phyloP scores from a whole-genome alignment of 1,139 yeast genomes.

The Suhomyces yuchorum region DNA sequence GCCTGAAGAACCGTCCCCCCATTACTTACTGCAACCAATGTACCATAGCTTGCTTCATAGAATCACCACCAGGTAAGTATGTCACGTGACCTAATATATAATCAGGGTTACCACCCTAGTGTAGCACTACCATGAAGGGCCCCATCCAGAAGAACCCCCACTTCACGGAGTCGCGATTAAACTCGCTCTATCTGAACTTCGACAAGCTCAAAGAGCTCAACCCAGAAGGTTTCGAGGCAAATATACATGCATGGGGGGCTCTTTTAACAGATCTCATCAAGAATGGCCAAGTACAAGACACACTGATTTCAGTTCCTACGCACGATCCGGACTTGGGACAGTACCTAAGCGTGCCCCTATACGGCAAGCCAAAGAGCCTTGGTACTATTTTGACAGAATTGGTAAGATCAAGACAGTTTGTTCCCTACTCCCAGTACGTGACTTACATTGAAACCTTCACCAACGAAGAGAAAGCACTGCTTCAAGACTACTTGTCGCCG shows the following conservation, averaged over 20 bases:
- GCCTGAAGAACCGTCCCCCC: not conserved
- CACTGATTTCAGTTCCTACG: conserved; percentile 27
- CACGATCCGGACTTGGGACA: conserved; percentile 25
- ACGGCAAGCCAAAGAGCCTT: conserved; percentile 35
- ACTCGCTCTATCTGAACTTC: conserved; percentile 69
- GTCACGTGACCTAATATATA: not conserved
- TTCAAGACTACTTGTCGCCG: conserved; percentile 23
- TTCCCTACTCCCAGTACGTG: conserved; percentile 23
- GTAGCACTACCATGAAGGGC: not conserved
- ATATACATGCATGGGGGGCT: conserved; percentile 61
- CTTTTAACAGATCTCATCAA: conserved; percentile 28
- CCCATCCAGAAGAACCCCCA: conserved; percentile 16
- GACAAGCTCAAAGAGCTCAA: conserved; percentile 51
- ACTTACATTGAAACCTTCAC: conserved; percentile 11
- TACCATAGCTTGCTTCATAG: not conserved
- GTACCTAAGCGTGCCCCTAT: conserved; percentile 27
- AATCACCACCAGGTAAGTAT: not conserved
- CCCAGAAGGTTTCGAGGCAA: conserved; percentile 72
- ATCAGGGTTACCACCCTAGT: not conserved
- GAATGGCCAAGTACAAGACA: conserved; percentile 18
- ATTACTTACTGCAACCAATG: not conserved
- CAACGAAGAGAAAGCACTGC: conserved; percentile 11
- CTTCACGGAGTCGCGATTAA: conserved; percentile 53
- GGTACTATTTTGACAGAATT: conserved; percentile 30
- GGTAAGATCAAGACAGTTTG: conserved; percentile 21